Conservation (phyloP, 192 early-diverging fungal species). For the Hyaloraphidium curvatum region DNA sequence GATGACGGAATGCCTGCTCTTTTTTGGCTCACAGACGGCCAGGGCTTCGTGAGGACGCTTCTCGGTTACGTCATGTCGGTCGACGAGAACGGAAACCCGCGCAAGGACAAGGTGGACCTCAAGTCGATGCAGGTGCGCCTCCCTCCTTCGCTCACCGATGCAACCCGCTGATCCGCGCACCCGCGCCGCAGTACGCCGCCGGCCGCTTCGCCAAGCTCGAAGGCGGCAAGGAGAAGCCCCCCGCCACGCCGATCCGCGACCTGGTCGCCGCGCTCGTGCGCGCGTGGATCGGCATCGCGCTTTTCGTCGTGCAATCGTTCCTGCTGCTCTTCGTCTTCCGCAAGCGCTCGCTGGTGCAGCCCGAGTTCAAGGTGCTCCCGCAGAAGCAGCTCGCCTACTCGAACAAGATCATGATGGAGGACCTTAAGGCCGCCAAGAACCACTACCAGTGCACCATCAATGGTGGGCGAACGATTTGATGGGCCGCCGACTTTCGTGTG, state of each 20-base stretch:
- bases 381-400: background rate
- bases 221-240: background rate
- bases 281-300: background rate
- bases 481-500: too few relatives aligned
- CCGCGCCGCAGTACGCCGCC: background rate
- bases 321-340: background rate
- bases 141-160: background rate
- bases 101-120: background rate
- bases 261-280: background rate
- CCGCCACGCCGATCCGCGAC: background rate
- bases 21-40: slow-evolving; percentile 13
- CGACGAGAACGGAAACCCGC: background rate
- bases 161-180: background rate
- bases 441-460: background rate
- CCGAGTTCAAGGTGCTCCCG: background rate
- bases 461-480: too few relatives aligned
- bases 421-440: background rate
- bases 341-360: background rate
- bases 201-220: background rate
- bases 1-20: background rate
- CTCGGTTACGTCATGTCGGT: slow-evolving; percentile 7
- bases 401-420: background rate
- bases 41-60: slow-evolving; percentile 16
- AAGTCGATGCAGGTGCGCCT: background rate
- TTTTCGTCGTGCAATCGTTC: background rate